A percentile compares a stretch with the other conserved stretches of the same genome.
phyloP scores from a whole-genome alignment of 192 early-diverging fungal genomes.

The Pilobolus umbonatus region DNA sequence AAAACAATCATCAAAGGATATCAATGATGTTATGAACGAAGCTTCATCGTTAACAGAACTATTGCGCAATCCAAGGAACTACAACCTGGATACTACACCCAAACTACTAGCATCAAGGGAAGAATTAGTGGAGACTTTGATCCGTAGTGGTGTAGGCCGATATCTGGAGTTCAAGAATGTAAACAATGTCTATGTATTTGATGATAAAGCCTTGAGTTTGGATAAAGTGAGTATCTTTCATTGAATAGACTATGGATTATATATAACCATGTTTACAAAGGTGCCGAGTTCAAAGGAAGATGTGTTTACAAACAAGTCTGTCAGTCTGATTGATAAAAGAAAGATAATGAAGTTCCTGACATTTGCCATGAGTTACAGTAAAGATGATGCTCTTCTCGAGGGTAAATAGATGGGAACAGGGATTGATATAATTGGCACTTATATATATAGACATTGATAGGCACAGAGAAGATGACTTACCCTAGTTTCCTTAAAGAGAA shows the following conservation, averaged over 20 bases:
- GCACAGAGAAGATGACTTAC: constrained; percentile 36
- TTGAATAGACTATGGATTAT: background rate
- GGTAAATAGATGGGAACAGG: too few species aligned
- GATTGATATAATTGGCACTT: constrained; percentile 2
- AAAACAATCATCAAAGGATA: background rate
- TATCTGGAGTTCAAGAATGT: constrained; percentile 88
- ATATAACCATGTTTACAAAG: constrained; percentile 20
- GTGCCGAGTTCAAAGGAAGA: constrained; percentile 91
- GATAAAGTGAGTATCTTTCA: constrained; percentile 40
- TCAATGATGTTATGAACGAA: constrained; percentile 17
- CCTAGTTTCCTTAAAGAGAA: constrained; percentile 42
- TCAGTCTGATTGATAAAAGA: constrained; percentile 82
- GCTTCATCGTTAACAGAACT: constrained; percentile 32
- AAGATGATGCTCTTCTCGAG: constrained; percentile 28
- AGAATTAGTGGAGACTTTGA: constrained; percentile 65
- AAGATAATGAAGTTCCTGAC: constrained; percentile 87
- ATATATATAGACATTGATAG: too few species aligned
- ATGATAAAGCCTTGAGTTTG: constrained; percentile 25
- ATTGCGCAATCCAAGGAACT: constrained; percentile 50
- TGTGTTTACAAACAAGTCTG: constrained; percentile 73
- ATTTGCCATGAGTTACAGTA: constrained; percentile 49
- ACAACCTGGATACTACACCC: constrained; percentile 65
- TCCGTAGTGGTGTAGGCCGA: constrained; percentile 70
- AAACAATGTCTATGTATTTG: constrained; percentile 60
- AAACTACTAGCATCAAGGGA: constrained; percentile 70